Evolutionary conservation across 129 eudicot genomes (phyloP).

Genomic region (Arctium lappa): DNA sequence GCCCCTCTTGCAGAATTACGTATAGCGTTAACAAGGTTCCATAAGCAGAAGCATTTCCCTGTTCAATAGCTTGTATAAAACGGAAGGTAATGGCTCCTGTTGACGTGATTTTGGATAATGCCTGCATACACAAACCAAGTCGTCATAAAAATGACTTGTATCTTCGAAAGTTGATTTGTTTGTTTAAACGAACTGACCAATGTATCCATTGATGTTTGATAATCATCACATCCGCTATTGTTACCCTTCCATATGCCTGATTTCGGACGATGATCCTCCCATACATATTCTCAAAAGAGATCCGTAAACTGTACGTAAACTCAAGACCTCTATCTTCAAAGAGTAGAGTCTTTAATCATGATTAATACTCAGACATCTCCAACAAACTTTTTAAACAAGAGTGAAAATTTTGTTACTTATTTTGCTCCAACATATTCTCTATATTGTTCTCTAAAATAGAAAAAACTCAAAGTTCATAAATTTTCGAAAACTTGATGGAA

Average conservation of each 20-base stretch:
- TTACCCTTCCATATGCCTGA: slow-evolving; percentile 92
- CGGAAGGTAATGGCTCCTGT: slow-evolving; percentile 97
- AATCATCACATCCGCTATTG: slow-evolving; percentile 91
- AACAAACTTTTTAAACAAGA: too few relatives aligned
- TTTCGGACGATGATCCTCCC: slow-evolving; percentile 99
- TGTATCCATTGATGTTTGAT: slow-evolving; percentile 96
- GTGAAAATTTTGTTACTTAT: too few relatives aligned
- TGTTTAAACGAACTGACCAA: slow-evolving; percentile 49
- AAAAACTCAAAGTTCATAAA: too few relatives aligned
- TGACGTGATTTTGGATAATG: slow-evolving; percentile 83
- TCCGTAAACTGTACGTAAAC: too few relatives aligned
- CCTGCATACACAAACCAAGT: slow-evolving; percentile 35
- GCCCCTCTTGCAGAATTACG: slow-evolving; percentile 38
- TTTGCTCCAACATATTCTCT: too few relatives aligned
- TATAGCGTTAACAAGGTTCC: slow-evolving; percentile 68
- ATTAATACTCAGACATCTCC: too few relatives aligned
- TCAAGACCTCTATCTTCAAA: too few relatives aligned
- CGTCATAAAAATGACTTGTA: background rate
- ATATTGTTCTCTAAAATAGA: too few relatives aligned
- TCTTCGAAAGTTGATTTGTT: background rate
- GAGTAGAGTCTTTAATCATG: too few relatives aligned
- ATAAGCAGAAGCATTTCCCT: slow-evolving; percentile 74
- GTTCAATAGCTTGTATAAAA: slow-evolving; percentile 96
- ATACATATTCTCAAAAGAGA: slow-evolving; percentile 68
- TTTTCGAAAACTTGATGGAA: too few relatives aligned